These are phyloP conservation scores for Calonectria ilicicola DNA, from an alignment of 2,329 filamentous ascomycete species.

Conservation along the genomic window DNA sequence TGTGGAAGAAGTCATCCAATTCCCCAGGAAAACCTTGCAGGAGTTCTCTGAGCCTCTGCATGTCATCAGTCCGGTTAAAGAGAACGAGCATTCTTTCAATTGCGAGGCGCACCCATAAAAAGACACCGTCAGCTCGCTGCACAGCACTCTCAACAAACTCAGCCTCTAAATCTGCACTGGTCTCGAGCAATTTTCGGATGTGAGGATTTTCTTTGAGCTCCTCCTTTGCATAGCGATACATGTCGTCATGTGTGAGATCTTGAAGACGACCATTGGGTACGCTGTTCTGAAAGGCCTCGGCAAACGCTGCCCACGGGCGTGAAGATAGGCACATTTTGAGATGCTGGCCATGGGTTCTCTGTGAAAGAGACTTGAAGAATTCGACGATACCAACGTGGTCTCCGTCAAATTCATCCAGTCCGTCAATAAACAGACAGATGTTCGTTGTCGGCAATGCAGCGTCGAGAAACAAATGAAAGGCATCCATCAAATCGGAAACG, in stretches of 20 bases:
- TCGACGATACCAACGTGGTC: constrained; percentile 42
- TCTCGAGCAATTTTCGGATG: constrained; percentile 26
- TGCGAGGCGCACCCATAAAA: constrained; percentile 49
- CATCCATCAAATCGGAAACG: constrained; percentile 42
- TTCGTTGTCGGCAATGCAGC: constrained; percentile 32
- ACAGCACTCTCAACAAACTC: constrained; percentile 32
- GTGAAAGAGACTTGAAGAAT: constrained; percentile 42
- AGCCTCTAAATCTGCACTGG: constrained; percentile 1
- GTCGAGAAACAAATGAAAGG: constrained; percentile 38
- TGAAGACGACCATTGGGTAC: constrained; percentile 44
- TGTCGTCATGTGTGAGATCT: constrained; percentile 42
- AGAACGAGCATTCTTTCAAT: constrained; percentile 43
- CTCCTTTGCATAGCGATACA: constrained; percentile 41
- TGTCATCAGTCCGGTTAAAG: neutral
- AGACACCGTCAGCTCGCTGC: constrained; percentile 46
- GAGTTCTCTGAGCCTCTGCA: constrained; percentile 13
- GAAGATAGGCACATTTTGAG: constrained; percentile 50
- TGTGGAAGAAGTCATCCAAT: constrained; percentile 45
- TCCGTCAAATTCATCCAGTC: constrained; percentile 50
- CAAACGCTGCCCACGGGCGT: constrained; percentile 45
- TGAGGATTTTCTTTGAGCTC: constrained; percentile 27
- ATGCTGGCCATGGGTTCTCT: constrained; percentile 15
- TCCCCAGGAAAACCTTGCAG: constrained; percentile 39
- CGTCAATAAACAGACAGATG: constrained; percentile 48
- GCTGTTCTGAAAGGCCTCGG: constrained; percentile 37